Conservation (phyloP, 2,329 filamentous ascomycete genomes). For the Canariomyces notabilis region DNA sequence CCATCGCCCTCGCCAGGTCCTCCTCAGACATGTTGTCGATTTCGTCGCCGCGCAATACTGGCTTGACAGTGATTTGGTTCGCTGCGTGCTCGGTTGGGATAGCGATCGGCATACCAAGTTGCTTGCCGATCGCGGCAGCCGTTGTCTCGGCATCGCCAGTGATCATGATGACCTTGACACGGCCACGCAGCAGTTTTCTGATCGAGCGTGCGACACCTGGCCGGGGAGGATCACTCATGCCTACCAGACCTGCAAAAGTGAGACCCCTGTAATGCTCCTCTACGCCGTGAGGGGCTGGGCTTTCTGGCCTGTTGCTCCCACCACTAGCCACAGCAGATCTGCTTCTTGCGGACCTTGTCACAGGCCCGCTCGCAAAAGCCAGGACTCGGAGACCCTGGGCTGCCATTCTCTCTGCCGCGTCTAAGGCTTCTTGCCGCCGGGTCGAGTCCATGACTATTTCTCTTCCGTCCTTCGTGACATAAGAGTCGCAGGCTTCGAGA, state of each 20-base stretch:
- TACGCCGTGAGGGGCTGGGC: slow-evolving; percentile 38
- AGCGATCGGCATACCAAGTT: slow-evolving; percentile 86
- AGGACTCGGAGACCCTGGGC: slow-evolving; percentile 84
- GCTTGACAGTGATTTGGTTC: slow-evolving; percentile 56
- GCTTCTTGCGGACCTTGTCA: slow-evolving; percentile 42
- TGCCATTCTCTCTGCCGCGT: slow-evolving; percentile 83
- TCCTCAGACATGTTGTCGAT: slow-evolving; percentile 87
- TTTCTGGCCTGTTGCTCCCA: slow-evolving; percentile 45
- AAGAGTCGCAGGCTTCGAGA: slow-evolving; percentile 82
- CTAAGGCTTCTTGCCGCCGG: slow-evolving; percentile 66
- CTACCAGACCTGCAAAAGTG: slow-evolving; percentile 85
- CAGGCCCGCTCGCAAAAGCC: slow-evolving; percentile 82
- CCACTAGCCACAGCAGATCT: slow-evolving; percentile 33
- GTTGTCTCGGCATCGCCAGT: slow-evolving; percentile 95
- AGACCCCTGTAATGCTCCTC: slow-evolving; percentile 79
- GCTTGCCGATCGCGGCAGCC: slow-evolving; percentile 85
- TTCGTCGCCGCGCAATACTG: slow-evolving; percentile 82
- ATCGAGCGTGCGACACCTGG: slow-evolving; percentile 88
- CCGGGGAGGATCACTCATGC: slow-evolving; percentile 94
- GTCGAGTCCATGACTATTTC: slow-evolving; percentile 79
- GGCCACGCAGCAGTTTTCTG: slow-evolving; percentile 81
- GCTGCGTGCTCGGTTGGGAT: slow-evolving; percentile 45
- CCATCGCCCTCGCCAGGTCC: slow-evolving; percentile 78
- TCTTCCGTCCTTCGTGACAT: slow-evolving; percentile 77
- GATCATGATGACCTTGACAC: slow-evolving; percentile 98